Percentiles rank a stretch among this genome's conserved stretches.
These are phyloP conservation scores for Malus orientalis DNA, from an alignment of 306 rosid genomes.

Conservation along the genomic window DNA sequence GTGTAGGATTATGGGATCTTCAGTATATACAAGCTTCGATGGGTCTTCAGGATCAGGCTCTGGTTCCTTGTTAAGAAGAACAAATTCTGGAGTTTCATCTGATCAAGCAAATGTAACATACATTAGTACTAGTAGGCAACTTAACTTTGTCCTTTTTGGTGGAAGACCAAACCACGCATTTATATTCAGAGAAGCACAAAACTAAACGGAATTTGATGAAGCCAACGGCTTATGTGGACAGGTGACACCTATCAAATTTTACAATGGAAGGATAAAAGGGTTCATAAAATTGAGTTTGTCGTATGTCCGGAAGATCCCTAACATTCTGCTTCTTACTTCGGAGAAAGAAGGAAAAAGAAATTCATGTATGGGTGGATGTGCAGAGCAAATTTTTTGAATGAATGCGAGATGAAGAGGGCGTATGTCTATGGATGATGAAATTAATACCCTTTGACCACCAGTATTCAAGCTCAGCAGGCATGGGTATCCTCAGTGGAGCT, in stretches of 20 bases:
- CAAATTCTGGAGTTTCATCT: conserved; percentile 79
- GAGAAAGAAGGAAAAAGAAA: neutral
- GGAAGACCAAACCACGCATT: conserved; percentile 1
- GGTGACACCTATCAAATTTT: neutral
- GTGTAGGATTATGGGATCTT: conserved; percentile 82
- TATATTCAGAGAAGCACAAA: neutral
- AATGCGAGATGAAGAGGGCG: neutral
- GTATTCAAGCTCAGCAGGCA: conserved; percentile 95
- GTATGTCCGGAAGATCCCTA: neutral
- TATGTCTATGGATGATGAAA: neutral
- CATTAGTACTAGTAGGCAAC: neutral
- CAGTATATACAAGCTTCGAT: conserved; percentile 54
- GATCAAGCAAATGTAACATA: conserved; percentile 28
- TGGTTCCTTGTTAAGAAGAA: conserved; percentile 74
- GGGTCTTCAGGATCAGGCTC: conserved; percentile 89
- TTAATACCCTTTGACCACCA: conserved; percentile 73
- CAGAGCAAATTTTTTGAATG: neutral
- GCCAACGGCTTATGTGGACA: neutral
- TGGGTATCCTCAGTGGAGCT: conserved; percentile 87
- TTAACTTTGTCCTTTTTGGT: neutral
- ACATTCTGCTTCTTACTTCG: neutral
- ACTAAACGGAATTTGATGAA: neutral
- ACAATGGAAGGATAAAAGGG: neutral
- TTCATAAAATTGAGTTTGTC: neutral
- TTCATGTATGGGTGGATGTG: neutral